Conservation (phyloP, 495 filamentous ascomycete genomes). For the Talaromyces proteolyticus region DNA sequence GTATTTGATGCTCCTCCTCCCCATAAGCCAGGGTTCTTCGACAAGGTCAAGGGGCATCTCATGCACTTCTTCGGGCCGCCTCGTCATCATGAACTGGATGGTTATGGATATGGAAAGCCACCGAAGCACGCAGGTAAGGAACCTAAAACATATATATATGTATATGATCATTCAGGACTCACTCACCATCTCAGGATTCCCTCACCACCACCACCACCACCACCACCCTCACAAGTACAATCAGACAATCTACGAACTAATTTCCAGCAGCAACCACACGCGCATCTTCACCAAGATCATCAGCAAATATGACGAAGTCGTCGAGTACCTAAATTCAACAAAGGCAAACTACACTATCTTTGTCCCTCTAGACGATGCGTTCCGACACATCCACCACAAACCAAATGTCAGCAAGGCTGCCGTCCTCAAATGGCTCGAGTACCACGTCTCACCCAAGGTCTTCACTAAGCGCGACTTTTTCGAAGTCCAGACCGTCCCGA, state of each 20-base stretch:
- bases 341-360: conserved; percentile 71
- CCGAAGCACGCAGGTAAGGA: neutral
- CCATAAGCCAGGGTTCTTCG: conserved; percentile 1
- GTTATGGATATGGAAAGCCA: too few species aligned
- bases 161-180: too few species aligned
- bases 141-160: neutral
- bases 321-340: conserved; percentile 63
- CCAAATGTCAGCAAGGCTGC: conserved; percentile 25
- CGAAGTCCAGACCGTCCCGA: conserved; percentile 63
- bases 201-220: neutral
- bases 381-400: conserved; percentile 58
- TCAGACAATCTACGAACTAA: conserved; percentile 70
- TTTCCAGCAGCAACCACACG: conserved; percentile 66
- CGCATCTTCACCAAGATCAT: conserved; percentile 69
- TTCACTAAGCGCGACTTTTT: conserved; percentile 55
- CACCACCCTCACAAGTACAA: conserved; percentile 36
- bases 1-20: neutral
- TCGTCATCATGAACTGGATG: too few species aligned
- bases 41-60: neutral
- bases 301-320: conserved; percentile 62
- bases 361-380: conserved; percentile 68
- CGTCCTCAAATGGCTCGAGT: conserved; percentile 53
- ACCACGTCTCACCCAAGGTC: conserved; percentile 62
- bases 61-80: neutral
- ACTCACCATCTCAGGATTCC: too few species aligned